Conservation (phyloP, 2,329 filamentous ascomycete species). For the Phyllosticta citribraziliensis region DNA sequence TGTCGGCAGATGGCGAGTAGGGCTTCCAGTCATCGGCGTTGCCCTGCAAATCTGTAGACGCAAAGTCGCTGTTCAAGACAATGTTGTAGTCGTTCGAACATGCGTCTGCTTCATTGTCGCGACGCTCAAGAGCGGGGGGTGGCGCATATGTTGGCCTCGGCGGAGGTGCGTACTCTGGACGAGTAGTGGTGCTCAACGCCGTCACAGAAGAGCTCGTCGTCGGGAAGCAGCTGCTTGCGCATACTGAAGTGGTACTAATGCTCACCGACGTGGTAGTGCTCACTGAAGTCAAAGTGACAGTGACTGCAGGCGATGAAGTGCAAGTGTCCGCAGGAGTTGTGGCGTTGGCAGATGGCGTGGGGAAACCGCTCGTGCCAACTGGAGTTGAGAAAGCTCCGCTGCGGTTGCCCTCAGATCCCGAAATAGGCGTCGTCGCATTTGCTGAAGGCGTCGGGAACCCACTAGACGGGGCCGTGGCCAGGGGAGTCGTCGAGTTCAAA, state of each 20-base stretch:
- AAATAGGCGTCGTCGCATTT: not conserved
- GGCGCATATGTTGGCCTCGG: not conserved
- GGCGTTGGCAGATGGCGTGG: conserved; percentile 3
- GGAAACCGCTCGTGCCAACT: conserved; percentile 6
- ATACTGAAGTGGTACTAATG: not conserved
- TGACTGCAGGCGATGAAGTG: not conserved
- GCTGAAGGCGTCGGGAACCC: not conserved
- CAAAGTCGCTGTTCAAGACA: conserved; percentile 21
- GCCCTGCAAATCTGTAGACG: conserved; percentile 2
- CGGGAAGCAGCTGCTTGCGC: conserved; percentile 12
- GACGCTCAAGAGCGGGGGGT: not conserved
- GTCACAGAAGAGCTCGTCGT: conserved; percentile 5
- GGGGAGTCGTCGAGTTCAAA: not conserved
- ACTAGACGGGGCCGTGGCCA: not conserved
- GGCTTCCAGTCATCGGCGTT: conserved; percentile 17
- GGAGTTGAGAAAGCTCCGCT: not conserved
- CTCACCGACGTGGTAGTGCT: not conserved
- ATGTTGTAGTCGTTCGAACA: conserved; percentile 19
- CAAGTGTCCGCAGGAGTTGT: not conserved
- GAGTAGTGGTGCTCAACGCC: not conserved
- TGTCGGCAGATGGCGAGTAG: not conserved
- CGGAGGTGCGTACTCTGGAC: not conserved
- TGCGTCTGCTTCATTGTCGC: conserved; percentile 8
- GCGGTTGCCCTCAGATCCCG: not conserved
- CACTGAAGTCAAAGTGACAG: not conserved